Evolutionary conservation across 352 stramenopile species (phyloP).

Genomic region (Peronospora destructor): DNA sequence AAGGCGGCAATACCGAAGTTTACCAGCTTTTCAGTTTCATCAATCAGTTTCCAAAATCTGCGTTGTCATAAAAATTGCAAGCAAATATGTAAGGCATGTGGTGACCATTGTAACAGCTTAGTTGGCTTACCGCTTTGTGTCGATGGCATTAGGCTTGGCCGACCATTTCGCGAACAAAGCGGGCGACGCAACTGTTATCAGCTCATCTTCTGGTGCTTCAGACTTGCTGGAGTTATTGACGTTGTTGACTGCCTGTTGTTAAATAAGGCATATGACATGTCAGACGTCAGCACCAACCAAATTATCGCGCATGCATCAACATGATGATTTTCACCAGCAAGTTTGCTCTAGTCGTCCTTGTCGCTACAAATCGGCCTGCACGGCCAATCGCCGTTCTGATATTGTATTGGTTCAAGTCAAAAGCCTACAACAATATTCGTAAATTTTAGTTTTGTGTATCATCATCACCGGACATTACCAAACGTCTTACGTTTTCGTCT

Average conservation of each 20-base stretch:
- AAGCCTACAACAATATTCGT: slow-evolving; percentile 21
- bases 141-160: slow-evolving; percentile 26
- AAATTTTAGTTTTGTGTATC: slow-evolving; percentile 1
- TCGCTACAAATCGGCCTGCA: slow-evolving; percentile 31
- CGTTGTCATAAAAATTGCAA: neutral
- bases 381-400: slow-evolving; percentile 56
- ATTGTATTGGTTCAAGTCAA: slow-evolving; percentile 55
- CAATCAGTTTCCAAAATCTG: slow-evolving; percentile 65
- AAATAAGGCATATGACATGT: slow-evolving; percentile 1
- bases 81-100: neutral
- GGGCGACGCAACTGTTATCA: slow-evolving; percentile 45
- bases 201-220: slow-evolving; percentile 57
- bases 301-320: neutral
- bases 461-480: neutral
- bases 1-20: slow-evolving; percentile 60
- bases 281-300: neutral
- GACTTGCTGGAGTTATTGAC: slow-evolving; percentile 31
- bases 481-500: slow-evolving; percentile 44
- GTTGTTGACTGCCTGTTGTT: slow-evolving; percentile 9
- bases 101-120: neutral
- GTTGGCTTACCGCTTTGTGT: slow-evolving; percentile 39
- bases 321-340: slow-evolving; percentile 26
- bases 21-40: slow-evolving; percentile 52
- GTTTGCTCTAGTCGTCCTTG: slow-evolving; percentile 22
- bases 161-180: slow-evolving; percentile 28